phyloP scores from a whole-genome alignment of 768 basidiomycete species.

The Phylloporus sp. region DNA sequence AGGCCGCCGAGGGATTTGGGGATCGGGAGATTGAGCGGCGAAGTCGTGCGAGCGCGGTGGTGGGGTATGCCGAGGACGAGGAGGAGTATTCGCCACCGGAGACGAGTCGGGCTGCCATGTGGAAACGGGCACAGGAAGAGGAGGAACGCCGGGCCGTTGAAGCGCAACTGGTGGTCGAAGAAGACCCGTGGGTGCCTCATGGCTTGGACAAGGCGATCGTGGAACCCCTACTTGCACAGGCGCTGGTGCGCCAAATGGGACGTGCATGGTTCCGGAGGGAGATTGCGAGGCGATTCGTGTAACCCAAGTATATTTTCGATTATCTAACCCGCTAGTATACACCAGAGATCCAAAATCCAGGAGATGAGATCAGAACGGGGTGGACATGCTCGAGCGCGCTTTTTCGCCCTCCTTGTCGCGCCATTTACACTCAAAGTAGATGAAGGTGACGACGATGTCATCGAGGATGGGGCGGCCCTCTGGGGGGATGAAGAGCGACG shows the following conservation, averaged over 20 bases:
- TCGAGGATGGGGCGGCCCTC: constrained; percentile 31
- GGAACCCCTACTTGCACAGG: constrained; percentile 1
- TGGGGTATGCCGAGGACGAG: constrained; percentile 4
- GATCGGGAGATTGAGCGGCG: constrained; percentile 6
- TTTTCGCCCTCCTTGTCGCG: constrained; percentile 20
- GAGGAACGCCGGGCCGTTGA: constrained; percentile 14
- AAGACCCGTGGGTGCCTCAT: not conserved
- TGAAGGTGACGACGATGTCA: constrained; percentile 35
- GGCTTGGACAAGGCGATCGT: not conserved
- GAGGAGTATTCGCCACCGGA: constrained; percentile 25
- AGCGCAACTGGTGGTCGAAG: constrained; percentile 1
- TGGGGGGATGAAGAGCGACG: constrained; percentile 26
- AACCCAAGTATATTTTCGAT: not conserved
- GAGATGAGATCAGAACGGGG: not conserved
- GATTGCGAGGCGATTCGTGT: constrained; percentile 13
- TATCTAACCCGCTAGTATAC: not conserved
- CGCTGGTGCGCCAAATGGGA: constrained; percentile 19
- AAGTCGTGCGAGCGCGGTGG: constrained; percentile 11
- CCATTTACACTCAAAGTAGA: constrained; percentile 33
- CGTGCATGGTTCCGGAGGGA: constrained; percentile 7
- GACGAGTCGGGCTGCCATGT: constrained; percentile 26
- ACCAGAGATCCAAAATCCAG: not conserved
- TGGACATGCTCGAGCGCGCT: constrained; percentile 8
- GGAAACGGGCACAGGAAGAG: constrained; percentile 12
- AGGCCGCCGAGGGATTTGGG: not conserved